These are phyloP conservation scores for Alternaria tenuissima DNA, from an alignment of 2,329 filamentous ascomycete genomes.

Conservation along the genomic window DNA sequence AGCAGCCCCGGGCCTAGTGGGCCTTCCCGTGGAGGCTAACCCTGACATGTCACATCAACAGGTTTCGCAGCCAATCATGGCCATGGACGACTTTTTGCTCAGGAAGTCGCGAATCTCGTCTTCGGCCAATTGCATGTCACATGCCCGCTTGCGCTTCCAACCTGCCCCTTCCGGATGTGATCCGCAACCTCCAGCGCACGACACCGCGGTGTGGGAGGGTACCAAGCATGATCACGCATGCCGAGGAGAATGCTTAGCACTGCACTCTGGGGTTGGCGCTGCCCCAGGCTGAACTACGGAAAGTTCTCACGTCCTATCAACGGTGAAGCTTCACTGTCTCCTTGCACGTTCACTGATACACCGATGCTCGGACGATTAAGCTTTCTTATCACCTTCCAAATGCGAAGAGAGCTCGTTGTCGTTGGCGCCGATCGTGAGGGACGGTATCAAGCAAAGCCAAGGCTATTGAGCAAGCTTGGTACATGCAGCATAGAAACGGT, in stretches of 20 bases:
- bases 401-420: not conserved
- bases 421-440: not conserved
- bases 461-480: conserved; percentile 26
- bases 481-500: not conserved
- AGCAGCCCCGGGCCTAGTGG: conserved; percentile 10
- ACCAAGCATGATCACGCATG: conserved; percentile 21
- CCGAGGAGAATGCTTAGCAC: conserved; percentile 17
- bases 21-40: conserved; percentile 7
- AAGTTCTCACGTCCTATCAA: not conserved
- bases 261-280: not conserved
- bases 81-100: not conserved
- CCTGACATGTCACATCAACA: conserved; percentile 2
- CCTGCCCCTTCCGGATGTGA: conserved; percentile 22
- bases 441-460: conserved; percentile 16
- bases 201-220: conserved; percentile 4
- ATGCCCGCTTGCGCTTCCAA: conserved; percentile 14
- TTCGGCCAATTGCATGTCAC: conserved; percentile 14
- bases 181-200: conserved; percentile 5
- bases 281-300: not conserved
- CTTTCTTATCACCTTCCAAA: not conserved
- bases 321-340: not conserved
- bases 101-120: conserved; percentile 1
- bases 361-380: not conserved
- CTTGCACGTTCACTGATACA: not conserved
- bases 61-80: not conserved